These are phyloP conservation scores for Betula pendula DNA, from an alignment of 306 rosid species.

Conservation along the genomic window DNA sequence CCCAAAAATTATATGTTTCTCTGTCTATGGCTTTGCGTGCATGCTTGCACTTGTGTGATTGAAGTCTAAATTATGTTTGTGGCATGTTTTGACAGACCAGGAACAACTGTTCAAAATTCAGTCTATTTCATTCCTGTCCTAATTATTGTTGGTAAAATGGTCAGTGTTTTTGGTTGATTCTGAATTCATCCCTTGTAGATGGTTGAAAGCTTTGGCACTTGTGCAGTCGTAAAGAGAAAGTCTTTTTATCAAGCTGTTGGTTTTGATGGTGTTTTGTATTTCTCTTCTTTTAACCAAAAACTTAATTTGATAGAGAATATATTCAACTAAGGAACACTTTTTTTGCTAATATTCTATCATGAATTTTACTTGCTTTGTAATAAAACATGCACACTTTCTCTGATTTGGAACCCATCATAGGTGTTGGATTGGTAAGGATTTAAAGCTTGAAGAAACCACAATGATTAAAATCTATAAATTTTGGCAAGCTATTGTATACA, in stretches of 20 bases:
- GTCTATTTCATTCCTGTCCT: background rate
- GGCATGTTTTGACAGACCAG: background rate
- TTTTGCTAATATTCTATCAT: background rate
- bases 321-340: background rate
- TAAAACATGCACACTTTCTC: background rate
- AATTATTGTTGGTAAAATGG: background rate
- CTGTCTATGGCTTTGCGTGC: background rate
- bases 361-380: background rate
- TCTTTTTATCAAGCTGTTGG: background rate
- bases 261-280: background rate
- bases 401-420: too few relatives aligned
- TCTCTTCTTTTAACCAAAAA: background rate
- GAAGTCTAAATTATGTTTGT: background rate
- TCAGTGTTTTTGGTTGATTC: background rate
- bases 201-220: background rate
- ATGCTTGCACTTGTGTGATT: background rate
- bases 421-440: too few relatives aligned
- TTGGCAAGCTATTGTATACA: too few relatives aligned
- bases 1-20: background rate
- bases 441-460: background rate
- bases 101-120: background rate
- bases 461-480: background rate
- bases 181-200: background rate
- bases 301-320: background rate
- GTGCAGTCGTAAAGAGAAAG: background rate